phyloP scores from a whole-genome alignment of 176 grass and related monocot genomes.

The Ananas comosus region DNA sequence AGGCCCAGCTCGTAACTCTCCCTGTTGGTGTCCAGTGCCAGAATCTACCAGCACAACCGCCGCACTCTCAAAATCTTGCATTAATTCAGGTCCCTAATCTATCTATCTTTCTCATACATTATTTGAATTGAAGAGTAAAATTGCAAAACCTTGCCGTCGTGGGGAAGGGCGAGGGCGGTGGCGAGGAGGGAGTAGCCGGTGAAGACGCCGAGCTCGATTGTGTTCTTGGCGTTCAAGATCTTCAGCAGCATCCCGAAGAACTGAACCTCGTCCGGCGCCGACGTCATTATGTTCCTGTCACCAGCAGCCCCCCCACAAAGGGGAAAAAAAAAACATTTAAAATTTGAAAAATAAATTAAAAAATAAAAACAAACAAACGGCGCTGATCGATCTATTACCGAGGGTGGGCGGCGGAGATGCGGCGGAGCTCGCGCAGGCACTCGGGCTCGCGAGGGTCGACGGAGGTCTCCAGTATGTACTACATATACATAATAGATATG shows the following conservation, averaged over 20 bases:
- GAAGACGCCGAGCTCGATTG: conserved; percentile 73
- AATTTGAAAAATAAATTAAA: not conserved
- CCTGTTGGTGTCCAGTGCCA: conserved; percentile 34
- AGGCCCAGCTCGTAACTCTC: conserved; percentile 36
- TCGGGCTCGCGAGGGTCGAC: conserved; percentile 68
- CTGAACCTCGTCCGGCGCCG: conserved; percentile 41
- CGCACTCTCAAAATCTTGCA: no score
- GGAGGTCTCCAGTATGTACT: conserved; percentile 61
- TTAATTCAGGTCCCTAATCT: no score
- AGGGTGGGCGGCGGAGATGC: conserved; percentile 33
- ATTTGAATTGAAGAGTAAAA: not conserved
- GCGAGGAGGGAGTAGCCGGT: conserved; percentile 74
- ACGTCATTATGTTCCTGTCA: conserved; percentile 32
- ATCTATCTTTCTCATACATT: no score
- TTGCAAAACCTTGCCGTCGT: conserved; percentile 44
- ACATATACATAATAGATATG: not conserved
- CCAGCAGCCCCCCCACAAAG: not conserved
- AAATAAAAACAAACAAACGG: not conserved
- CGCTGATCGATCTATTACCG: conserved; percentile 9
- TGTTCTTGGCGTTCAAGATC: conserved; percentile 54
- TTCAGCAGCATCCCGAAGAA: conserved; percentile 63
- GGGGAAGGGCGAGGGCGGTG: conserved; percentile 56
- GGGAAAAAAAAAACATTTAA: not conserved
- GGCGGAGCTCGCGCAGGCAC: conserved; percentile 57
- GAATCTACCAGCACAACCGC: conserved; percentile 5